Evolutionary conservation across 371 early-diverging fungal genomes (phyloP), one percentile per base, ranked within the genome.

Genomic region (Syncephalastrum monosporum): DNA sequence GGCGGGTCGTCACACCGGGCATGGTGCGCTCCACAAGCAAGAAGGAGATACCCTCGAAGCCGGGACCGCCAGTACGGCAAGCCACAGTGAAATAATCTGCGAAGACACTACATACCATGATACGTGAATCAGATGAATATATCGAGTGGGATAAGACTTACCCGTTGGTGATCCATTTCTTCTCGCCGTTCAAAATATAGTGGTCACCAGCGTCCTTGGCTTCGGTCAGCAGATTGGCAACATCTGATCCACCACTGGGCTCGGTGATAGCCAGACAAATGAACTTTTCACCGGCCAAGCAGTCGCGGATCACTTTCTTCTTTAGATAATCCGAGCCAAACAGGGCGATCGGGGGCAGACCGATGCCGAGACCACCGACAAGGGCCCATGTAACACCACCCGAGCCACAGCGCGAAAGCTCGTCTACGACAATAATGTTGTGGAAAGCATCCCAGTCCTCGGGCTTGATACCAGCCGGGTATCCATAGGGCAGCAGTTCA

Each of bases 101-200:
- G 71, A 85, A 92, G 0, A 84, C 84, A 29, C 38, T 33, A 33
- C 38, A 33, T 33, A 12, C 3, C 8, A 33, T 5, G 38, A 10
- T 33, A 2, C 8, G 8, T 33, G 6, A 33, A 12, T 10, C 38
- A 8, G 8, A 10, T 5, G 19, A 10, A 10, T 5, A 45, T 45
- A 19, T 0, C 15, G 47, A 13, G 15, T 2, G 15, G 23, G 15
- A 0, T 6, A 46, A 15, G 47, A 19, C 23, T 6, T 46, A 33
- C 54, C 95, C 95, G 66, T 92, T 91, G 57, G 95, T 93, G 50
- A 86, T 86, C 85, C 88, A 90, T 71, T 92, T 92, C 83, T 94
- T 94, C 69, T 92, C 92, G 47, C 92, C 91, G 57, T 91, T 91
- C 45, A 91, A 74, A 41, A 94, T 75, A 69, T 82, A 92, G 21